These are phyloP conservation scores for Discostella stelligeroides DNA, from an alignment of 108 stramenopile genomes.

Conservation along the genomic window DNA sequence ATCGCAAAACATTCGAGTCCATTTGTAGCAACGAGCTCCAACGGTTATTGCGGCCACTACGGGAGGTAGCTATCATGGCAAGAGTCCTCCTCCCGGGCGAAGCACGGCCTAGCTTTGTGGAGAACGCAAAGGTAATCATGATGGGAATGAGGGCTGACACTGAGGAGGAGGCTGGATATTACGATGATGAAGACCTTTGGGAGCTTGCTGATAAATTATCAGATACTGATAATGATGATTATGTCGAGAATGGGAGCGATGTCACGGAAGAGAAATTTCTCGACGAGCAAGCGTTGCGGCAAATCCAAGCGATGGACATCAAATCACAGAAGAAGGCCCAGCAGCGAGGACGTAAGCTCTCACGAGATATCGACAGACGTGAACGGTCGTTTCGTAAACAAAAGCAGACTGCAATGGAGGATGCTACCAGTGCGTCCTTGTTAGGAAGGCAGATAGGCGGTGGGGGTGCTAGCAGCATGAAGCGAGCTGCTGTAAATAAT, in stretches of 20 bases:
- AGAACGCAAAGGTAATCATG: conserved; percentile 67
- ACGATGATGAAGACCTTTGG: conserved; percentile 6
- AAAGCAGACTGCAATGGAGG: conserved; percentile 56
- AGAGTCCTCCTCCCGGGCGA: conserved; percentile 86
- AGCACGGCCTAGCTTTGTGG: conserved; percentile 66
- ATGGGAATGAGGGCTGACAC: conserved; percentile 28
- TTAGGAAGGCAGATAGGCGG: conserved; percentile 31
- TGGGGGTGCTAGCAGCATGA: conserved; percentile 1
- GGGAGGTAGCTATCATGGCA: conserved; percentile 85
- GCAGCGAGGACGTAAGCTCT: conserved; percentile 75
- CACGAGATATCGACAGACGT: conserved; percentile 61
- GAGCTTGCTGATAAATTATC: background rate
- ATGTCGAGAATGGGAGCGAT: conserved; percentile 20
- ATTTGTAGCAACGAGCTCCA: conserved; percentile 69
- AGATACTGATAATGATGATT: conserved; percentile 14
- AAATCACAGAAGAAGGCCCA: conserved; percentile 75
- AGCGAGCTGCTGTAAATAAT: background rate
- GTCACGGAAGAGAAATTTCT: conserved; percentile 10
- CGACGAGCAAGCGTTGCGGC: conserved; percentile 43
- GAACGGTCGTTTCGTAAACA: conserved; percentile 72
- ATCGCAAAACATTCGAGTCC: conserved; percentile 66
- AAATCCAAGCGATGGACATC: conserved; percentile 50
- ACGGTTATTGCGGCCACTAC: conserved; percentile 69
- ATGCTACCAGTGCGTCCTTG: conserved; percentile 32
- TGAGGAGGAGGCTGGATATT: conserved; percentile 29